phyloP scores from a whole-genome alignment of 345 rosid genomes.

The Turnera subulata region DNA sequence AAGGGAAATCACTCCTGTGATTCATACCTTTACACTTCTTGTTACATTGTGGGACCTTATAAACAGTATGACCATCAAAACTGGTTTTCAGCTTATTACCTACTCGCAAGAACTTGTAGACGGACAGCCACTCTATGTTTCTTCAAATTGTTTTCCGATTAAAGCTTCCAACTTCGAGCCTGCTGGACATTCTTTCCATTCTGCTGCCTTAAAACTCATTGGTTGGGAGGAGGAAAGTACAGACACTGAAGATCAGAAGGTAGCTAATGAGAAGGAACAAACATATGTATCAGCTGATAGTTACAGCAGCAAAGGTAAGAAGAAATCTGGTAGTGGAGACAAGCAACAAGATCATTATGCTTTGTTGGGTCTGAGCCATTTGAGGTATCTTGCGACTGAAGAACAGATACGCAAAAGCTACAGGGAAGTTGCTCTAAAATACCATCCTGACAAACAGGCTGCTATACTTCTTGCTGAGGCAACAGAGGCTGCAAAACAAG shows the following conservation, averaged over 20 bases:
- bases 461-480: conserved; percentile 80
- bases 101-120: conserved; percentile 77
- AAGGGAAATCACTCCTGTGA: conserved; percentile 5
- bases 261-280: conserved; percentile 55
- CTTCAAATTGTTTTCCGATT: conserved; percentile 78
- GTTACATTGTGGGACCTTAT: conserved; percentile 7
- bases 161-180: conserved; percentile 81
- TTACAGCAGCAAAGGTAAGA: conserved; percentile 75
- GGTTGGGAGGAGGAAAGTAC: conserved; percentile 62
- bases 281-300: conserved; percentile 60
- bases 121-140: conserved; percentile 60
- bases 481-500: conserved; percentile 87
- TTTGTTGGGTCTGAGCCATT: conserved; percentile 78
- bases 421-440: conserved; percentile 87
- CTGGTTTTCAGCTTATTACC: conserved; percentile 46
- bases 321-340: conserved; percentile 68
- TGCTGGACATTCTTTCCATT: conserved; percentile 87
- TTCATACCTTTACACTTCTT: neutral
- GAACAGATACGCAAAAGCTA: conserved; percentile 92
- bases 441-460: conserved; percentile 95
- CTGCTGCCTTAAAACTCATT: conserved; percentile 73
- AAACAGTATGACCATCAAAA: conserved; percentile 30
- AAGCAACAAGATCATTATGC: conserved; percentile 93
- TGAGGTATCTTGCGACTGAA: conserved; percentile 96
- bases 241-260: conserved; percentile 48